Percentiles rank a stretch among this genome's conserved stretches.
Evolutionary conservation across 2,329 filamentous ascomycete species (phyloP).

Genomic region (Pseudogymnoascus destructans): DNA sequence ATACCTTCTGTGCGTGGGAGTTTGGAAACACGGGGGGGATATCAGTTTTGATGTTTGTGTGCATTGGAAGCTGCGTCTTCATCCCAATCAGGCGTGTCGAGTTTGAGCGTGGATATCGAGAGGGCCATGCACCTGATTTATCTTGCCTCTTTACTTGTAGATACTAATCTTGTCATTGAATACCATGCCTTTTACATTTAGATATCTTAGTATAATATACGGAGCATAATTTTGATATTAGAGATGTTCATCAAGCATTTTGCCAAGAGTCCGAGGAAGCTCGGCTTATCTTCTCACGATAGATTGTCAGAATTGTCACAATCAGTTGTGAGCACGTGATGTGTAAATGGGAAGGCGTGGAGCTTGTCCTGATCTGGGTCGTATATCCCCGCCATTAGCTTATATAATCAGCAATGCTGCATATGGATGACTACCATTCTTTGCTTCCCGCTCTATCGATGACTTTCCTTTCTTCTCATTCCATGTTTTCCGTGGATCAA

Average conservation of each 20-base stretch:
- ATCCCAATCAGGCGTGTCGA: background rate
- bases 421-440: background rate
- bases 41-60: background rate
- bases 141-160: background rate
- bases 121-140: background rate
- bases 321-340: background rate
- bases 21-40: background rate
- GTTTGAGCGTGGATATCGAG: background rate
- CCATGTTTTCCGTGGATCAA: background rate
- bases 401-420: background rate
- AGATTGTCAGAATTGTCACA: background rate
- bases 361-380: constrained; percentile 4
- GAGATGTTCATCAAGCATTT: constrained; percentile 1
- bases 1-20: background rate
- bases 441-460: background rate
- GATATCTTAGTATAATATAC: background rate
- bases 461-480: background rate
- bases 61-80: background rate
- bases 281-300: background rate
- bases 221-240: background rate
- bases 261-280: background rate
- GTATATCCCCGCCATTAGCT: background rate
- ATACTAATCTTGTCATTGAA: background rate
- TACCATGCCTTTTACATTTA: background rate
- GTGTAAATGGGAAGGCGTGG: constrained; percentile 8